phyloP scores from a whole-genome alignment of 164 flowering plant species.

The Vitis labrusca region DNA sequence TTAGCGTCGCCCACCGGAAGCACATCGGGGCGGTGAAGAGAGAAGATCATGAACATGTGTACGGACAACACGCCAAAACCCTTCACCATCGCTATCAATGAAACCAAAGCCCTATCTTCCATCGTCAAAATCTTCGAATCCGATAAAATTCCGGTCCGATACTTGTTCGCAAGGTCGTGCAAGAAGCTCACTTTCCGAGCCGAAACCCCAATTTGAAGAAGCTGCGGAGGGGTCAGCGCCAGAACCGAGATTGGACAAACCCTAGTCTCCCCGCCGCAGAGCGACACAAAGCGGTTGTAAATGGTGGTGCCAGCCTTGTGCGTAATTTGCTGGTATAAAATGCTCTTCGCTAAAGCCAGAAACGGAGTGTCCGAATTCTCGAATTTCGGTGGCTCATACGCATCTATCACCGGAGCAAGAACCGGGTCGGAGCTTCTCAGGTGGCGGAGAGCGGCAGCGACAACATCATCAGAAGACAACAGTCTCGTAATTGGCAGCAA shows the following conservation, averaged over 20 bases:
- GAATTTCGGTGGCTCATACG: neutral
- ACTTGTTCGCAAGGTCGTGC: constrained; percentile 2
- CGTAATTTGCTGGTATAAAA: constrained; percentile 2
- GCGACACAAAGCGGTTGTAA: constrained; percentile 1
- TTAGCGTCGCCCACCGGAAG: neutral
- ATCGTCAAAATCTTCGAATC: constrained; percentile 1
- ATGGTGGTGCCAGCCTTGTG: constrained; percentile 1
- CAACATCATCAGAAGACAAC: neutral
- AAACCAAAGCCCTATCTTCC: constrained; percentile 1
- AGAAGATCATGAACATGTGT: constrained; percentile 1
- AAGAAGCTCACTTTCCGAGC: constrained; percentile 1
- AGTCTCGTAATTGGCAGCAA: neutral
- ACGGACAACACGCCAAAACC: neutral
- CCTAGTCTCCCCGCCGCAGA: constrained; percentile 1
- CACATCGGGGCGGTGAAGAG: neutral
- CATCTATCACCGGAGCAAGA: neutral
- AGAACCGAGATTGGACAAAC: constrained; percentile 2
- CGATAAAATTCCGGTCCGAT: constrained; percentile 2
- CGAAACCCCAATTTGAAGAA: neutral
- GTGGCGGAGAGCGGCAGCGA: neutral
- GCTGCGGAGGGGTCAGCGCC: constrained; percentile 2
- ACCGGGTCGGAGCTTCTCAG: neutral
- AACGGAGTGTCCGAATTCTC: neutral
- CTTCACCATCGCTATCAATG: constrained; percentile 2
- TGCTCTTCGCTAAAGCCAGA: constrained; percentile 1